A percentile compares a stretch with the other conserved stretches of the same genome.
phyloP scores from a whole-genome alignment of 2,329 filamentous ascomycete genomes.

The Trichoderma atrobrunneum region DNA sequence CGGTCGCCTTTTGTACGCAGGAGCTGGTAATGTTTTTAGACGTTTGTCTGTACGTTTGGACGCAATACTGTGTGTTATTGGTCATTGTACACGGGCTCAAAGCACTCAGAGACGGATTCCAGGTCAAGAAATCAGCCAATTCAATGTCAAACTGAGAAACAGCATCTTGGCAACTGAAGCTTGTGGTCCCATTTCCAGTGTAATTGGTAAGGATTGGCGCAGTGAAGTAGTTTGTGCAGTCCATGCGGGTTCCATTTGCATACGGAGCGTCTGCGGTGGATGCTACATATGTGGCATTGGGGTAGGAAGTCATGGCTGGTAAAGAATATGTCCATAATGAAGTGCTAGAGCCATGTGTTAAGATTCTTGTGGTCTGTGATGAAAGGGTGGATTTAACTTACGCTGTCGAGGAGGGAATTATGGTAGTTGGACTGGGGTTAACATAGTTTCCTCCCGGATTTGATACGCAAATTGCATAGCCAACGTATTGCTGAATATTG shows the following conservation, averaged over 20 bases:
- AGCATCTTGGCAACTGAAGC: not conserved
- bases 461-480: not conserved
- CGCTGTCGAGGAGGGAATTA: not conserved
- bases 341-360: not conserved
- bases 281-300: not conserved
- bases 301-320: not conserved
- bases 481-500: not conserved
- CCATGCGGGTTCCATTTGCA: not conserved
- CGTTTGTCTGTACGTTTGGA: not conserved
- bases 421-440: not conserved
- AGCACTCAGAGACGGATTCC: not conserved
- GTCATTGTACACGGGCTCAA: not conserved
- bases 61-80: not conserved
- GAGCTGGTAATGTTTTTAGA: not conserved
- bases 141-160: not conserved
- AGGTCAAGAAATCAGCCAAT: not conserved
- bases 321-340: not conserved
- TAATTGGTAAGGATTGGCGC: not conserved
- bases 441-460: not conserved
- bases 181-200: not conserved
- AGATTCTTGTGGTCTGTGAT: not conserved
- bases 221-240: not conserved
- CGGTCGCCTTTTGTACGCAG: not conserved
- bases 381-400: not conserved
- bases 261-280: not conserved